phyloP scores from a whole-genome alignment of 2,329 filamentous ascomycete species.

The Arthrinium phaeospermum region DNA sequence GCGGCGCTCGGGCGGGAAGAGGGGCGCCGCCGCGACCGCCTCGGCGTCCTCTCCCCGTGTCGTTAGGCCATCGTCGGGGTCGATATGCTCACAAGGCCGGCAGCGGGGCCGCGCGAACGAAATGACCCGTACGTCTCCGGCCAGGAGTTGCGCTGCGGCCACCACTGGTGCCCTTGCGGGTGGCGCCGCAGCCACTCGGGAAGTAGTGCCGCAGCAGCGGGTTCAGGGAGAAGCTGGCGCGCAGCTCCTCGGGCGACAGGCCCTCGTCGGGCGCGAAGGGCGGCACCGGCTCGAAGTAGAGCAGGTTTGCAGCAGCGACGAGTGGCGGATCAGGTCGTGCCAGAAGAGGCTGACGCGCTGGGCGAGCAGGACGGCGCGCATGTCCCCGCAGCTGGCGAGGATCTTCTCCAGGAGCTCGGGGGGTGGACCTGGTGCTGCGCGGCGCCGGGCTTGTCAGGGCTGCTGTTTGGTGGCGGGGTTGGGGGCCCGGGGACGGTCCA shows the following conservation, averaged over 20 bases:
- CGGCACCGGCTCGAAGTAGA: not conserved
- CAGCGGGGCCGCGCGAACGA: not conserved
- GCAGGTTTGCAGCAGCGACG: slow-evolving; percentile 2
- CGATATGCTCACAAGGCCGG: too few relatives aligned
- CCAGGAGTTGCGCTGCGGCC: not conserved
- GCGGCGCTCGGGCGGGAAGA: not conserved
- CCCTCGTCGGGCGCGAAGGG: not conserved
- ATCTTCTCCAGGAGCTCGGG: slow-evolving; percentile 3
- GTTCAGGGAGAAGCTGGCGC: not conserved
- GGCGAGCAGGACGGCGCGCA: slow-evolving; percentile 2
- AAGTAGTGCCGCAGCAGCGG: not conserved
- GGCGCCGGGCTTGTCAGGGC: not conserved
- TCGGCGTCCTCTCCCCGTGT: not conserved
- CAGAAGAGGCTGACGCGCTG: slow-evolving; percentile 3
- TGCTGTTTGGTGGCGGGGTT: not conserved
- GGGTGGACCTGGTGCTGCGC: not conserved
- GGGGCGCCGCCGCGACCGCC: not conserved
- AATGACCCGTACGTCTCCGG: not conserved
- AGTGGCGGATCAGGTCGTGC: not conserved
- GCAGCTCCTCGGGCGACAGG: not conserved
- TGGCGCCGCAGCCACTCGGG: not conserved
- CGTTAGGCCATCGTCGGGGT: not conserved
- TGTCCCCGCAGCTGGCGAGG: slow-evolving; percentile 1
- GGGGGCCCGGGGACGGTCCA: not conserved
- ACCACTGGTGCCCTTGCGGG: not conserved